These are phyloP conservation scores for Lentinula novae-zelandiae DNA, from an alignment of 1,284 basidiomycete species.

Conservation along the genomic window DNA sequence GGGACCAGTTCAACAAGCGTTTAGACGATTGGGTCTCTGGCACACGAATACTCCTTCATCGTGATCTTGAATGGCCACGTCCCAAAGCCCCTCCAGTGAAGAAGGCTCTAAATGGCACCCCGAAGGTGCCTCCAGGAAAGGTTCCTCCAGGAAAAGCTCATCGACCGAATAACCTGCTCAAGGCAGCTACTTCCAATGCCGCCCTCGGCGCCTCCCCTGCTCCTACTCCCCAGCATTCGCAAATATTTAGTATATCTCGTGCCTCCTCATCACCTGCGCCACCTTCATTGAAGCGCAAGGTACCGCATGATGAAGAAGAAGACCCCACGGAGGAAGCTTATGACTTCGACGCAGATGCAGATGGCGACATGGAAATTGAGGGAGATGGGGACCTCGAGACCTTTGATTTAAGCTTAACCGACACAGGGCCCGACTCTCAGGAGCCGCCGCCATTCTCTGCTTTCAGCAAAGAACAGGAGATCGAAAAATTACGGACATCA, in stretches of 20 bases:
- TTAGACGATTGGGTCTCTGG: constrained; percentile 98
- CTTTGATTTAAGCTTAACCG: constrained; percentile 48
- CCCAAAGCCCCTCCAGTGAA: constrained; percentile 66
- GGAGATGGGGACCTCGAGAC: constrained; percentile 59
- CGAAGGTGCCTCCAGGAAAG: constrained; percentile 38
- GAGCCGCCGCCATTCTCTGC: constrained; percentile 46
- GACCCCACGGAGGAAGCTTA: constrained; percentile 64
- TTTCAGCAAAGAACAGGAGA: constrained; percentile 97
- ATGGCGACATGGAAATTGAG: constrained; percentile 56
- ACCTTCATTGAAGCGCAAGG: constrained; percentile 63
- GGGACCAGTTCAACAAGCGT: constrained; percentile 98
- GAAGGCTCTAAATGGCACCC: constrained; percentile 37
- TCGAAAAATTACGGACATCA: constrained; percentile 95
- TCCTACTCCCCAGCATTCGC: constrained; percentile 43
- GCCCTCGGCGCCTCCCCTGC: constrained; percentile 45
- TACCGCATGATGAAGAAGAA: constrained; percentile 51
- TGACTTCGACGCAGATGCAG: constrained; percentile 53
- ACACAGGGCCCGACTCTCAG: constrained; percentile 32
- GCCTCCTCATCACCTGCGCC: constrained; percentile 50
- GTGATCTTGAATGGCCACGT: constrained; percentile 96
- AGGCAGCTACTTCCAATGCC: constrained; percentile 76
- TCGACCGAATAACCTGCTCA: constrained; percentile 56
- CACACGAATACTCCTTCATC: constrained; percentile 77
- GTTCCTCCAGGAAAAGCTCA: constrained; percentile 56
- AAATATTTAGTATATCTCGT: constrained; percentile 29